These are phyloP conservation scores for Stagonosporopsis cucurbitacearum DNA, from an alignment of 2,329 filamentous ascomycete genomes.

Conservation along the genomic window DNA sequence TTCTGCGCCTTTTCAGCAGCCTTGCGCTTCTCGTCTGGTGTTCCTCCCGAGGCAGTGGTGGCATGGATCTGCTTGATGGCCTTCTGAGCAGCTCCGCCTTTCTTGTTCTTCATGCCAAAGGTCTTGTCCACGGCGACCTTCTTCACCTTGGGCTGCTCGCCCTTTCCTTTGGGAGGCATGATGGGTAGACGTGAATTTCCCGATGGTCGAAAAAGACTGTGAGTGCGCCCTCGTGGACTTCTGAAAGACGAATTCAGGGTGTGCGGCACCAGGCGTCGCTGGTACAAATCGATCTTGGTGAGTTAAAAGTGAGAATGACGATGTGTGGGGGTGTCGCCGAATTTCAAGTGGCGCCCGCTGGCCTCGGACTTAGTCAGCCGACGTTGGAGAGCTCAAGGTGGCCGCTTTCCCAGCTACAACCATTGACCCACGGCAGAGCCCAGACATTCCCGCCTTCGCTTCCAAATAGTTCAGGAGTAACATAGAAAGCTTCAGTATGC, in stretches of 20 bases:
- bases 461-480: not conserved
- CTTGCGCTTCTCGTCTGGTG: conserved; percentile 86
- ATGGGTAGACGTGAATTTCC: conserved; percentile 40
- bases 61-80: conserved; percentile 81
- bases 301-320: conserved; percentile 48
- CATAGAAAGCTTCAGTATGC: conserved; percentile 3
- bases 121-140: conserved; percentile 90
- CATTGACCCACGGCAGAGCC: conserved; percentile 6
- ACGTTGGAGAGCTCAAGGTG: conserved; percentile 33
- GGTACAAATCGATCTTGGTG: conserved; percentile 22
- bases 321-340: conserved; percentile 35
- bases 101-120: conserved; percentile 99
- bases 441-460: conserved; percentile 14
- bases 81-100: conserved; percentile 87
- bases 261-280: conserved; percentile 25
- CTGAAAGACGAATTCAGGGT: conserved; percentile 4
- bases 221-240: conserved; percentile 11
- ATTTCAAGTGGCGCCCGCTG: conserved; percentile 29
- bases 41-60: conserved; percentile 68
- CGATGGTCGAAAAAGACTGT: conserved; percentile 16
- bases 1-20: conserved; percentile 68
- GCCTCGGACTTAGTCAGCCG: conserved; percentile 4
- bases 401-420: conserved; percentile 24
- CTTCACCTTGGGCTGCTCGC: conserved; percentile 54
- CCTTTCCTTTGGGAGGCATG: conserved; percentile 74